Conservation (phyloP, 1,284 basidiomycete genomes). For the Ceratobasidium sp. region DNA sequence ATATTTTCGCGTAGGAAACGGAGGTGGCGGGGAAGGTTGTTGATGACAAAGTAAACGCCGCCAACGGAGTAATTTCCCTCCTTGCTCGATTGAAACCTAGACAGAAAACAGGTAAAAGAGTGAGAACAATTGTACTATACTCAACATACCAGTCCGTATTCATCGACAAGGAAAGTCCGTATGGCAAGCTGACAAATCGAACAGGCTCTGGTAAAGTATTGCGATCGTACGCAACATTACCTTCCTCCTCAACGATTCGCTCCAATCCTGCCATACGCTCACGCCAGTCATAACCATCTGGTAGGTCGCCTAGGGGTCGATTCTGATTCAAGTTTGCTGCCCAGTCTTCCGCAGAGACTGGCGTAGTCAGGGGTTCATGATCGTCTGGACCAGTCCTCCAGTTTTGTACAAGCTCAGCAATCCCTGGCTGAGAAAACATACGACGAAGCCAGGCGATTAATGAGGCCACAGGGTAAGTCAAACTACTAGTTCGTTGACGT, state of each 20-base stretch:
- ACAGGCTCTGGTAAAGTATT: background rate
- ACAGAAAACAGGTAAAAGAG: background rate
- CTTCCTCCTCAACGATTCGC: background rate
- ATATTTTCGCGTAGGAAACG: conserved; percentile 20
- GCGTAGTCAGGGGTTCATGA: background rate
- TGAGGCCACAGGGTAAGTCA: conserved; percentile 6
- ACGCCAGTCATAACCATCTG: background rate
- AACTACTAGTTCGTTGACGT: background rate
- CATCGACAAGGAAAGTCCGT: background rate
- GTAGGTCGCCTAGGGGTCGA: background rate
- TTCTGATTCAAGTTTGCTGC: background rate
- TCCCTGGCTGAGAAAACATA: background rate
- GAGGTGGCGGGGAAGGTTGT: conserved; percentile 23
- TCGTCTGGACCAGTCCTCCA: background rate
- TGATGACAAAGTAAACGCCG: conserved; percentile 5
- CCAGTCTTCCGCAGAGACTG: conserved; percentile 3
- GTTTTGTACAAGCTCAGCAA: conserved; percentile 4
- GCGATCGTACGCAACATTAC: background rate
- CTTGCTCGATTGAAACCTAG: conserved; percentile 5
- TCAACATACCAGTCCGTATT: conserved; percentile 12
- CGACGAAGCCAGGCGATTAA: background rate
- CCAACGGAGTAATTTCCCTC: background rate
- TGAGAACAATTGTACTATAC: too few relatives aligned
- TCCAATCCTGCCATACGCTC: background rate
- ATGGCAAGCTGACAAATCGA: conserved; percentile 13